Conservation (phyloP, 1,284 basidiomycete genomes). For the Trametes versicolor region DNA sequence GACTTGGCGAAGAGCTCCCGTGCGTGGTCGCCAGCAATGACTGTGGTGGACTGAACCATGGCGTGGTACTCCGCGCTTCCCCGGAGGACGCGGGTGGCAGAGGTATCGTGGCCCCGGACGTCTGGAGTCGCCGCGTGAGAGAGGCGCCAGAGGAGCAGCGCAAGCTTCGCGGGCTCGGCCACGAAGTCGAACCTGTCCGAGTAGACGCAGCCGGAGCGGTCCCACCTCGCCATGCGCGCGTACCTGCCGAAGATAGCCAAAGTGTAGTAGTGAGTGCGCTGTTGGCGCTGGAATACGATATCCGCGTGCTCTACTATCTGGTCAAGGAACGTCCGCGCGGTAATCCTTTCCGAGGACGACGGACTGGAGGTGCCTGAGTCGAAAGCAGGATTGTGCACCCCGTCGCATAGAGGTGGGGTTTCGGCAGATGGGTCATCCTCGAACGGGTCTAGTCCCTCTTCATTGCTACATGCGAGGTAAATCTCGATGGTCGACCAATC, state of each 20-base stretch:
- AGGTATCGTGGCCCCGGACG: slow-evolving; percentile 15
- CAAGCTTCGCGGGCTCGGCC: slow-evolving; percentile 11
- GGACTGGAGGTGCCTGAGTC: too few species aligned
- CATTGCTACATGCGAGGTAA: too few species aligned
- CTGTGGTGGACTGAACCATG: neutral
- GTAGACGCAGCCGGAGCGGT: slow-evolving; percentile 20
- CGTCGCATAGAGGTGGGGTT: too few species aligned
- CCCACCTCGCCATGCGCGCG: slow-evolving; percentile 21
- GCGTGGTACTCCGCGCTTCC: slow-evolving; percentile 7
- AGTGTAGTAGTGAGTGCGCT: slow-evolving; percentile 11
- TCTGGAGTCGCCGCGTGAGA: neutral
- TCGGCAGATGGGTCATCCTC: neutral
- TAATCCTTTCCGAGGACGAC: neutral
- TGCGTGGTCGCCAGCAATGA: neutral
- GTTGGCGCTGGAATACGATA: slow-evolving; percentile 17
- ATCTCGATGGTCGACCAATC: neutral
- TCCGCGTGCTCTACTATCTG: slow-evolving; percentile 14
- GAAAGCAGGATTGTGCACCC: too few species aligned
- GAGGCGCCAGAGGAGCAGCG: slow-evolving; percentile 24
- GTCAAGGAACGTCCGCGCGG: neutral
- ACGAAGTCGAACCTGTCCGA: slow-evolving; percentile 24
- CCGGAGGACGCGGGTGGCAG: neutral
- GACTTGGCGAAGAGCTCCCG: slow-evolving; percentile 10
- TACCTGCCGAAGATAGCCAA: slow-evolving; percentile 15
- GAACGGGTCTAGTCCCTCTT: slow-evolving; percentile 13